Evolutionary conservation across 352 stramenopile species (phyloP).

Genomic region (Phytophthora fragariae): DNA sequence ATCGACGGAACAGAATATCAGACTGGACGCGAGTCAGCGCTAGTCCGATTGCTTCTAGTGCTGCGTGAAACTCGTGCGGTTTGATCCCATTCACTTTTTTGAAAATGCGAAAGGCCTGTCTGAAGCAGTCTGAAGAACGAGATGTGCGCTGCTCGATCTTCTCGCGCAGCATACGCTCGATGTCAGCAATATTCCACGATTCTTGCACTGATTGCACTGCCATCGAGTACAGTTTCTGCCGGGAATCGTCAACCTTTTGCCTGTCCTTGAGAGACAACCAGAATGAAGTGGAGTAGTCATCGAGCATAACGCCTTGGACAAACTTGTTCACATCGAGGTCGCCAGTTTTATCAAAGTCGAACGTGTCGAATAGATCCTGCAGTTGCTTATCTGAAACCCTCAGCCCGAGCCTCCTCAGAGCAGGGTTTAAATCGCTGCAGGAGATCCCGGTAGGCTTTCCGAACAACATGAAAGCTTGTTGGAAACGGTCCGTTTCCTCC

Average conservation of each 20-base stretch:
- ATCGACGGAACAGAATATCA: constrained; percentile 71
- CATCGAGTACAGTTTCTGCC: constrained; percentile 62
- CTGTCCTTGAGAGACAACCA: constrained; percentile 66
- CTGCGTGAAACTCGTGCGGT: constrained; percentile 72
- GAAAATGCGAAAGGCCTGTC: constrained; percentile 84
- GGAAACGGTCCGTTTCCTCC: constrained; percentile 77
- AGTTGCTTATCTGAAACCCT: constrained; percentile 63
- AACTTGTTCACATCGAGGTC: constrained; percentile 86
- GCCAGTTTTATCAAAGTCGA: constrained; percentile 82
- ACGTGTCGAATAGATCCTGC: constrained; percentile 67
- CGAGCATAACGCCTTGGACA: constrained; percentile 78
- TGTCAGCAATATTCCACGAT: constrained; percentile 79
- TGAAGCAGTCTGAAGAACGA: constrained; percentile 79
- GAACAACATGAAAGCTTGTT: constrained; percentile 80
- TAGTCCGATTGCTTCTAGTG: constrained; percentile 67
- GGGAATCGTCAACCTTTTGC: constrained; percentile 60
- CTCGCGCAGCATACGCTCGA: constrained; percentile 81
- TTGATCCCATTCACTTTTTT: constrained; percentile 87
- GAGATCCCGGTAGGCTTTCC: constrained; percentile 70
- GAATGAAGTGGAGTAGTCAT: constrained; percentile 68
- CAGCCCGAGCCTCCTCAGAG: constrained; percentile 63
- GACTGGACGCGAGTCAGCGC: constrained; percentile 58
- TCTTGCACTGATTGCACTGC: constrained; percentile 73
- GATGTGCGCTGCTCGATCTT: constrained; percentile 89
- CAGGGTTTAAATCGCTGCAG: constrained; percentile 55